Evolutionary conservation across 2,329 filamentous ascomycete genomes (phyloP).

Genomic region (Escovopsis sp.): DNA sequence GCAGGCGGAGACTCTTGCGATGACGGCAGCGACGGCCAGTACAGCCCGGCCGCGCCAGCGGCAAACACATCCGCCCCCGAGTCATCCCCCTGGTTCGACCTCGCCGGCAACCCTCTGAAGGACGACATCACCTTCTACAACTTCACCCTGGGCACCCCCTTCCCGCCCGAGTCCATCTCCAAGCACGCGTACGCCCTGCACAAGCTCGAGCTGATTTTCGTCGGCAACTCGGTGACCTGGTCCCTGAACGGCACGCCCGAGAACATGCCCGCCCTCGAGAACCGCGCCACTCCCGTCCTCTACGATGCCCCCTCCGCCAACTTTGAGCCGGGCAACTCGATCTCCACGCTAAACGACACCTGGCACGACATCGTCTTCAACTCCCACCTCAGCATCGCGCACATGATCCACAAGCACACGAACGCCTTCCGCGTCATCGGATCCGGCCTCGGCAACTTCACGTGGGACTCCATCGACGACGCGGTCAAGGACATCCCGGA

Average conservation of each 20-base stretch:
- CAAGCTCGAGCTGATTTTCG: slow-evolving; percentile 23
- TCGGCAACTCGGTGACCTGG: slow-evolving; percentile 36
- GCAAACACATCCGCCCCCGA: slow-evolving; percentile 1
- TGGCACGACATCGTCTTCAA: slow-evolving; percentile 44
- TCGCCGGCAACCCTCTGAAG: slow-evolving; percentile 29
- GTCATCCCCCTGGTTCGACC: slow-evolving; percentile 31
- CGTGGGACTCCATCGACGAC: slow-evolving; percentile 37
- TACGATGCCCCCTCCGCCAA: slow-evolving; percentile 26
- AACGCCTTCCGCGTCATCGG: slow-evolving; percentile 46
- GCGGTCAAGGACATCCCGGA: slow-evolving; percentile 31
- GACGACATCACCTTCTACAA: slow-evolving; percentile 28
- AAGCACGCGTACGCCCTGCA: slow-evolving; percentile 30
- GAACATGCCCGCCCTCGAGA: slow-evolving; percentile 22
- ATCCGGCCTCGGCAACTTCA: slow-evolving; percentile 32
- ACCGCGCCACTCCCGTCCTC: slow-evolving; percentile 24
- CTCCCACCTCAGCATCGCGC: slow-evolving; percentile 29
- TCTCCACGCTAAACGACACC: slow-evolving; percentile 29
- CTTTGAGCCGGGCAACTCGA: slow-evolving; percentile 29
- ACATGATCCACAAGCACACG: slow-evolving; percentile 51
- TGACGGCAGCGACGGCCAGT: slow-evolving; percentile 7
- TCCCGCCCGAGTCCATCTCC: slow-evolving; percentile 29
- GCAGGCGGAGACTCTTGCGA: too few species aligned
- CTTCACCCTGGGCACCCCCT: slow-evolving; percentile 28
- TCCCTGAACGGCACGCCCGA: slow-evolving; percentile 33
- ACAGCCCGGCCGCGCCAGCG: background rate